These are phyloP conservation scores for Chaetomium strumarium DNA, from an alignment of 2,329 filamentous ascomycete genomes.

Conservation along the genomic window DNA sequence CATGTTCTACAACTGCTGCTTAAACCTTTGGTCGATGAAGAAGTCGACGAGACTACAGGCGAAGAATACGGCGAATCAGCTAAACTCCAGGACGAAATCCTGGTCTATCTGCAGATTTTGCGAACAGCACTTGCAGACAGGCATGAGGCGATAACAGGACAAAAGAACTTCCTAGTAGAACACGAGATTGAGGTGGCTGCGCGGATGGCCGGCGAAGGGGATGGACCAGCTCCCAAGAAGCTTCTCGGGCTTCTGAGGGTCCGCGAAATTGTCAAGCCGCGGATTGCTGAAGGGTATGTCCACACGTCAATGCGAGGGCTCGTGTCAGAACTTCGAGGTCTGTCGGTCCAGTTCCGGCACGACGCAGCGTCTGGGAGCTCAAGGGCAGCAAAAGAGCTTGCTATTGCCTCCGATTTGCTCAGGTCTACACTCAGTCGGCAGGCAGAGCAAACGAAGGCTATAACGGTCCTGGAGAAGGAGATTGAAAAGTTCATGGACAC, in stretches of 20 bases:
- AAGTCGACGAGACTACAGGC: slow-evolving; percentile 70
- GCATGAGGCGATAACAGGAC: slow-evolving; percentile 67
- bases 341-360: slow-evolving; percentile 55
- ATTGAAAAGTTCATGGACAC: slow-evolving; percentile 67
- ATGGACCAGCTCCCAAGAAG: slow-evolving; percentile 66
- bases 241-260: slow-evolving; percentile 46
- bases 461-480: slow-evolving; percentile 56
- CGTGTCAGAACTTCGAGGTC: slow-evolving; percentile 61
- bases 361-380: slow-evolving; percentile 47
- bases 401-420: slow-evolving; percentile 59
- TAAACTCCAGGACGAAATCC: slow-evolving; percentile 80
- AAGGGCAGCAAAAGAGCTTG: slow-evolving; percentile 57
- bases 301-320: slow-evolving; percentile 64
- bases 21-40: slow-evolving; percentile 75
- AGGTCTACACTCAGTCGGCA: slow-evolving; percentile 51
- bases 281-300: slow-evolving; percentile 28
- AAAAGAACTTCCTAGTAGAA: slow-evolving; percentile 66
- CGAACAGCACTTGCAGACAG: slow-evolving; percentile 74
- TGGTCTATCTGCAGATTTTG: slow-evolving; percentile 76
- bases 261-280: slow-evolving; percentile 45
- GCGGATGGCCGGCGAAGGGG: slow-evolving; percentile 52
- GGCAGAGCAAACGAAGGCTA: slow-evolving; percentile 45
- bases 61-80: slow-evolving; percentile 88
- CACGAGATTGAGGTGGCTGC: slow-evolving; percentile 64
- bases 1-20: slow-evolving; percentile 66